Evolutionary conservation across 768 basidiomycete species (phyloP), one percentile per base, ranked within the genome.

Genomic region (Lepiota venenata): DNA sequence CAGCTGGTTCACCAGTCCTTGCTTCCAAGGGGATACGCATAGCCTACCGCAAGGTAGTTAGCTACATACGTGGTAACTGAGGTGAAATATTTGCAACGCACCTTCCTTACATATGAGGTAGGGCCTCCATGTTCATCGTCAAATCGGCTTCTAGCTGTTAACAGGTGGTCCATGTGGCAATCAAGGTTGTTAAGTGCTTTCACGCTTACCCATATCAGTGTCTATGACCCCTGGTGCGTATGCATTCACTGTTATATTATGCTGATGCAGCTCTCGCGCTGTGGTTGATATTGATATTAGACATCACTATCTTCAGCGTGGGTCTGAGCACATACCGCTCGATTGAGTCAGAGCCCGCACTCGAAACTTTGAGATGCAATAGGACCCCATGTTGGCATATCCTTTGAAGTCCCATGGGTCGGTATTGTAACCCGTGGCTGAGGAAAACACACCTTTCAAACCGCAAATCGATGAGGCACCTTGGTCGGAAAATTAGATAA

Each of bases 181-280:
- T 11, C 11, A 11, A n/a, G 18, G 11, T 2, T 15, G 2, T 51
- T 2, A 1, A 43, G 25, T 2, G 25, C 3, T 41, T 22, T 15
- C 25, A 9, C n/a, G 25, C 27, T 16, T 21, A 56, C 55, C 20
- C 47, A 56, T 46, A n/a, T 43, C 36, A 14, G 56, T 59, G 38
- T 59, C 37, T 20, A 52, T 52, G 16, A 37, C 36, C 46, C 74
- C 71, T 18, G 73, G 72, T 8, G 72, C 70, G 50, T 76, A 75
- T 2, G 73, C 69, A 27, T 78, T 78, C 12, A 75, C 74, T 2
- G 71, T 75, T 32, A 77, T 78, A 7, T 63, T 63, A 50, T 77
- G 57, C 18, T 58, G 56, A 5, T 67, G 72, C 5, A 75, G 61
- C 56, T 78, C 74, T 18, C 62, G 42, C 0, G 76, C 74, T 76